Evolutionary conservation across 2,329 filamentous ascomycete genomes (phyloP).

Genomic region (Basipetospora sp.): DNA sequence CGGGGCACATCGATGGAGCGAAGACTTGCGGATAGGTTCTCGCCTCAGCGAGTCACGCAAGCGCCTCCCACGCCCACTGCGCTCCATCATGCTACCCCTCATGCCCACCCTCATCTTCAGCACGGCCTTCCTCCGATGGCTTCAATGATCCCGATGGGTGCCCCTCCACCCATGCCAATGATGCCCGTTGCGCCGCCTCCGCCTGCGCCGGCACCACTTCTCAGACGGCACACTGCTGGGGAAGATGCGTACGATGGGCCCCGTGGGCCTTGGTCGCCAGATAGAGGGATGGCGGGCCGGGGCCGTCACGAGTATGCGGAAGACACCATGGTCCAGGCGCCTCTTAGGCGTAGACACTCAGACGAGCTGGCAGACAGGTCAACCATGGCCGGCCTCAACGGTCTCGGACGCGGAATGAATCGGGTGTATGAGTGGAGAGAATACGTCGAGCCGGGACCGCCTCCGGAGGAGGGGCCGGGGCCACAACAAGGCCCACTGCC

Average conservation of each 20-base stretch:
- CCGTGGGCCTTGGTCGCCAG: not conserved
- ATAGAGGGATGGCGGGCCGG: too few species aligned
- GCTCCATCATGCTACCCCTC: not conserved
- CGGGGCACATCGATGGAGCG: constrained; percentile 3
- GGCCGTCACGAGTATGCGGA: constrained; percentile 1
- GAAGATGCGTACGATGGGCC: constrained; percentile 2
- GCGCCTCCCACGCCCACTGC: not conserved
- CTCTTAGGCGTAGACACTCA: not conserved
- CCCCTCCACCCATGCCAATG: not conserved
- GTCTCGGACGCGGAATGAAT: constrained; percentile 2
- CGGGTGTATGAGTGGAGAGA: constrained; percentile 5
- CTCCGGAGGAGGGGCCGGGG: not conserved
- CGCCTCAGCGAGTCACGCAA: constrained; percentile 1
- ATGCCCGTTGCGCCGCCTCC: not conserved
- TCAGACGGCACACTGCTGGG: not conserved
- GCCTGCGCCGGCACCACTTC: not conserved
- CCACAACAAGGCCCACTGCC: not conserved
- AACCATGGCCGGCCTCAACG: constrained; percentile 4
- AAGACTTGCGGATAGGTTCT: constrained; percentile 6
- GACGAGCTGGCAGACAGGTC: constrained; percentile 3
- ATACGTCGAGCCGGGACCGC: constrained; percentile 4
- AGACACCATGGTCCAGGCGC: not conserved
- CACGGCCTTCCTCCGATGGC: not conserved
- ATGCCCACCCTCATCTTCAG: not conserved
- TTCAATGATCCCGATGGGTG: not conserved